These are phyloP conservation scores for Tagetes patula DNA, from an alignment of 129 eudicot species.

Conservation along the genomic window DNA sequence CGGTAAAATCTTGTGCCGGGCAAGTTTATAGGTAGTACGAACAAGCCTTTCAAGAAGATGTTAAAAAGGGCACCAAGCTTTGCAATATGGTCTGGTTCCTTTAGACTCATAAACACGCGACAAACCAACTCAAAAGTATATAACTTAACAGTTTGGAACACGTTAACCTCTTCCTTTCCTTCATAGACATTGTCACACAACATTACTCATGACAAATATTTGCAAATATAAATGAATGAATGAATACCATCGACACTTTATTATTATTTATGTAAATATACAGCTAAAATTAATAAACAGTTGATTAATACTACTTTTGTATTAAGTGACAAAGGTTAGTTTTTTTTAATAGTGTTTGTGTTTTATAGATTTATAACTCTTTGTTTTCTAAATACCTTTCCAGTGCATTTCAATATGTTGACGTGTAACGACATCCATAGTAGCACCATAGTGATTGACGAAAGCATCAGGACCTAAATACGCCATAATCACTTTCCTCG, in stretches of 20 bases:
- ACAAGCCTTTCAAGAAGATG: slow-evolving; percentile 51
- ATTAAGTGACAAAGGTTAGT: no score
- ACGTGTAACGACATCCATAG: slow-evolving; percentile 47
- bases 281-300: no score
- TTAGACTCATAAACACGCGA: slow-evolving; percentile 47
- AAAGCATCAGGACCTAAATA: slow-evolving; percentile 51
- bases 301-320: no score
- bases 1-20: slow-evolving; percentile 54
- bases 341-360: no score
- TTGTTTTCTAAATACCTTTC: slow-evolving; percentile 39
- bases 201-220: not conserved
- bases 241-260: no score
- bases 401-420: slow-evolving; percentile 47
- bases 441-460: slow-evolving; percentile 39
- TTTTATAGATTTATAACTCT: no score
- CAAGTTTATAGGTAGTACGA: slow-evolving; percentile 47
- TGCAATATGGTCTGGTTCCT: slow-evolving; percentile 33
- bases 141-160: slow-evolving; percentile 43
- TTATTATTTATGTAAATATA: no score
- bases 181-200: not conserved
- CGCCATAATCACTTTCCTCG: slow-evolving; percentile 43
- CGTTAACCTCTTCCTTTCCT: slow-evolving; percentile 54
- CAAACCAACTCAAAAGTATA: slow-evolving; percentile 61
- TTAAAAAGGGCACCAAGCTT: slow-evolving; percentile 46
- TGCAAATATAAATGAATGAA: no score